Evolutionary conservation across 352 stramenopile species (phyloP), one percentile per base, ranked within the genome.

Genomic region (Globisporangium nodosum): DNA sequence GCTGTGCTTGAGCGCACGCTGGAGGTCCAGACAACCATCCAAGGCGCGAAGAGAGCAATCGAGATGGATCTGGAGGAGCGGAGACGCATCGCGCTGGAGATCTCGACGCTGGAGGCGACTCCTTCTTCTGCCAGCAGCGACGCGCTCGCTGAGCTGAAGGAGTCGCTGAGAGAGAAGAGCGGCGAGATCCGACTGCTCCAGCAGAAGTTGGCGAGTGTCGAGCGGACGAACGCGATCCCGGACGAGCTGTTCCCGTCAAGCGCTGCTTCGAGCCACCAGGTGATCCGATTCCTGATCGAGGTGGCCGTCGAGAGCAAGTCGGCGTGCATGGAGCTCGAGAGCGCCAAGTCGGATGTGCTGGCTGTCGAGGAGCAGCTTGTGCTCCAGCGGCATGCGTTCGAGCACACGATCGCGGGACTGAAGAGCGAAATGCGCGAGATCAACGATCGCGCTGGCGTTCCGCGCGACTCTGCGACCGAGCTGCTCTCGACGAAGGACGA

Each of bases 161-260:
- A 53, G 30, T 43, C 69, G 24, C 55, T 91, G 37, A 62, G 64
- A 24, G 58, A 68, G 18, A 89, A 90, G 51, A 87, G 80, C 48
- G 58, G 59, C 21, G 70, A 77, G 9, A 89, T 92, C 54, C 71
- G 74, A 0, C 37, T 78, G 47, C 66, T 92, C 3, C 82, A 92
- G 54, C 78, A 83, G 45, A 85, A 86, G 45, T 58, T 92, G 4
- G 58, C 67, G 3, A 74, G 60, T 39, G 65, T 89, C 9, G 78
- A 88, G 56, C 80, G 77, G 48, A 82, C 66, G 45, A 71, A 60
- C 13, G 43, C 69, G 8, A 39, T 86, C 0, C 74, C 82, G 11
- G 39, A 37, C 12, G 63, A 66, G 1, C 42, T 92, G 13, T 74
- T 88, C 61, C 73, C 77, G n/a, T 11, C 59, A 0, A 76, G 69